Base-by-base conservation (phyloP, 345 rosid species). In the Gossypium bickii region DNA sequence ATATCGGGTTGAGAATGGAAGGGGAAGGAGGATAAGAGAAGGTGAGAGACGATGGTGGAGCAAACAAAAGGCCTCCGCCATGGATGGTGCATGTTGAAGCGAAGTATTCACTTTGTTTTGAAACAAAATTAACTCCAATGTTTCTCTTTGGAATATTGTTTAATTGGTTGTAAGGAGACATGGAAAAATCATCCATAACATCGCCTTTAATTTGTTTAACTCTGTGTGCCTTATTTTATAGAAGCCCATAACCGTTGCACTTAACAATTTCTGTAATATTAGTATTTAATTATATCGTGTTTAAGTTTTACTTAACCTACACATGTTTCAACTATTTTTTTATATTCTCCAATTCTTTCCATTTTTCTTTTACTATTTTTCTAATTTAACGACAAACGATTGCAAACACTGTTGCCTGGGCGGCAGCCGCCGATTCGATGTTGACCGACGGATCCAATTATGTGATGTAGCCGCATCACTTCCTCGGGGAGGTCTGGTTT, bases 401-500 rank as follows among this genome's bases (percentile, higher is more conserved):
- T 72, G 55, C 73, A 79, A 34, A 80, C 82, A 34, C 41, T 5
- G 41, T 34, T 34, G 66, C 78, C 49, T 80, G 93, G 97, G 79
- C 92, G 97, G 94, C 89, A 70, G 80, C 98, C 97, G 98, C 87
- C 93, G 20, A 73, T 61, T 59, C 25, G 47, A 78, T 65, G 0
- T 12, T 1, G 80, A 66, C 90, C 90, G 86, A 87, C 72, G 74
- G 92, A 89, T 91, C 47, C 27, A 11, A 9, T 55, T 59, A 71
- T 65, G 67, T 47, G 78, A 79, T 74, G 73, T 80, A 71, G 85
- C 87, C 89, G 86, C 85, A 86, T 86, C 44, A 17, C 0, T 16
- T 47, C 80, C 74, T 74, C 73, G 78, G 71, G 73, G 71, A 22
- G 57, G 67, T 61, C 47, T 29, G 13, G 53, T 57, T 16, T 16